Percentiles rank a stretch among this genome's conserved stretches.
Conservation (phyloP, 2,329 filamentous ascomycete genomes). For the Elsinoe fawcettii region DNA sequence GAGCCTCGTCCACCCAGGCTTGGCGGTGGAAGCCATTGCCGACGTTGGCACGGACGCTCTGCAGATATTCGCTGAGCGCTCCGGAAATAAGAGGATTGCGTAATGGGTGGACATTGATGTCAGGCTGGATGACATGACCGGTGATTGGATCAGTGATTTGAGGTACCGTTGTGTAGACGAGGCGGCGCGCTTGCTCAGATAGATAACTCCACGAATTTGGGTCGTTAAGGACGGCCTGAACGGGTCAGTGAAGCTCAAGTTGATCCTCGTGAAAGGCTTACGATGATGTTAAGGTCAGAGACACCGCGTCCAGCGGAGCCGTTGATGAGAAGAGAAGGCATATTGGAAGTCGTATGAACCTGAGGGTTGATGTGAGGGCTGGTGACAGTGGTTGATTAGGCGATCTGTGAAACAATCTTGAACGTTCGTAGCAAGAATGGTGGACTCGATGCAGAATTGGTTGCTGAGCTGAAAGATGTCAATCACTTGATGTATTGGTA, state of each 20-base stretch:
- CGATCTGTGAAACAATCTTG: neutral
- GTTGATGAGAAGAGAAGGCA: neutral
- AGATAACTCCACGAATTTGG: neutral
- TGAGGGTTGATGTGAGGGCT: neutral
- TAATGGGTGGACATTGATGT: neutral
- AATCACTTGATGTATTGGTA: too few relatives aligned
- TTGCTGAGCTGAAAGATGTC: too few relatives aligned
- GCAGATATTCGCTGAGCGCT: neutral
- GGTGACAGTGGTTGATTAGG: too few relatives aligned
- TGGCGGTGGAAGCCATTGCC: neutral
- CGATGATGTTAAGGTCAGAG: neutral
- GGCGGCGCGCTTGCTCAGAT: neutral
- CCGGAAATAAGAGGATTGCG: neutral
- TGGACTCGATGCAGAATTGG: too few relatives aligned
- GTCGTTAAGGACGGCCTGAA: neutral
- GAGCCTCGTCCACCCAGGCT: neutral
- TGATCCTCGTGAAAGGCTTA: neutral
- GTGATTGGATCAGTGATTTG: neutral
- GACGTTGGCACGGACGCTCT: neutral
- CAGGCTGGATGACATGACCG: neutral
- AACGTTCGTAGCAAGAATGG: too few relatives aligned
- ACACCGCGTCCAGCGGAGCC: neutral
- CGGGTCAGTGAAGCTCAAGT: neutral
- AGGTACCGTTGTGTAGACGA: neutral
- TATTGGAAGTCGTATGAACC: neutral